Evolutionary conservation across 2,329 filamentous ascomycete genomes (phyloP).

Genomic region (Colletotrichum godetiae): DNA sequence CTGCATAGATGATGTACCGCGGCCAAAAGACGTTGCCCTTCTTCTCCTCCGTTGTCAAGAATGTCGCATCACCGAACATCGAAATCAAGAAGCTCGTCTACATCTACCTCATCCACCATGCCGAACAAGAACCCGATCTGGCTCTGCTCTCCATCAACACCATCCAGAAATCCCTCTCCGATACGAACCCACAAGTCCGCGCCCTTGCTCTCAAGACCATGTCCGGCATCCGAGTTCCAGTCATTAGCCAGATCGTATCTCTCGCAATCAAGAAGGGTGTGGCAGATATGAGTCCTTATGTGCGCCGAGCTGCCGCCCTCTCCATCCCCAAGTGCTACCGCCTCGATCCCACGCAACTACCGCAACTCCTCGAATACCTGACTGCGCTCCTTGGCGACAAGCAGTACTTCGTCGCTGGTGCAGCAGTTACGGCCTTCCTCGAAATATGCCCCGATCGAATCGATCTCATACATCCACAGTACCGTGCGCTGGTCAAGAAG

Average conservation of each 20-base stretch:
- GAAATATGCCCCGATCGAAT: constrained; percentile 89
- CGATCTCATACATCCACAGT: constrained; percentile 91
- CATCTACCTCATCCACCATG: constrained; percentile 97
- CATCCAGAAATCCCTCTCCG: constrained; percentile 96
- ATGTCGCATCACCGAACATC: constrained; percentile 91
- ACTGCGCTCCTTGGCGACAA: constrained; percentile 84
- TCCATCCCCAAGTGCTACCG: constrained; percentile 97
- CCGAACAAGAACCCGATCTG: constrained; percentile 94
- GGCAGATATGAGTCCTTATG: constrained; percentile 93
- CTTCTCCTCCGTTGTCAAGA: constrained; percentile 99
- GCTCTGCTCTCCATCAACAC: constrained; percentile 97
- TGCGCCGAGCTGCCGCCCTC: constrained; percentile 91
- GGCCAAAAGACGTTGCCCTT: constrained; percentile 89
- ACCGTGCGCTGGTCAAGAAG: constrained; percentile 86
- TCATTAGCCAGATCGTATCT: constrained; percentile 97
- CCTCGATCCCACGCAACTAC: constrained; percentile 85
- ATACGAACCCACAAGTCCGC: constrained; percentile 89
- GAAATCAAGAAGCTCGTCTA: constrained; percentile 99
- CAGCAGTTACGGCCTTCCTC: constrained; percentile 88
- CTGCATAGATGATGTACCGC: constrained; percentile 90
- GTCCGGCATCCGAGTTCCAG: constrained; percentile 96
- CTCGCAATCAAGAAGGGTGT: constrained; percentile 94
- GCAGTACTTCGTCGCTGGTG: constrained; percentile 96
- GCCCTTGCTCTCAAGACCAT: constrained; percentile 95
- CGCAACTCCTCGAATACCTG: constrained; percentile 87